Base-by-base conservation (phyloP, 164 flowering plant genomes). In the Malania oleifera region DNA sequence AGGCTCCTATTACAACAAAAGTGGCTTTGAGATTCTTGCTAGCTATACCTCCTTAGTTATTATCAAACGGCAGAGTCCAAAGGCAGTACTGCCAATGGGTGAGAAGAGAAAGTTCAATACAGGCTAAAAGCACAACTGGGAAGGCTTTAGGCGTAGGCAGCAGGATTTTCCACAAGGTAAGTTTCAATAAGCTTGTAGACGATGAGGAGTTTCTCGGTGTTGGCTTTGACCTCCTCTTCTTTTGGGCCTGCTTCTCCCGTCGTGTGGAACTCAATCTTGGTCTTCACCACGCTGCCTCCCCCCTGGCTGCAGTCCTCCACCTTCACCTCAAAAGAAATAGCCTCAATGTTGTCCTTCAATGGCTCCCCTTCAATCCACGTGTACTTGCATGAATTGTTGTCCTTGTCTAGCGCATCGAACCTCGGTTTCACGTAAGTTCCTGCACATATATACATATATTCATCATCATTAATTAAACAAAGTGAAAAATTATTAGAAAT, bases 81-180 rank as follows among this genome's bases (percentile, higher is more conserved):
- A n/a, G n/a, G n/a, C n/a, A n/a, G n/a, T n/a, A n/a, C n/a, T n/a
- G n/a, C n/a, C n/a, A n/a, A n/a, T n/a, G n/a, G n/a, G n/a, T n/a
- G n/a, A n/a, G n/a, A n/a, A n/a, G n/a, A n/a, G n/a, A n/a, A n/a
- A n/a, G n/a, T n/a, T n/a, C n/a, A n/a, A n/a, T n/a, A n/a, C n/a
- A n/a, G n/a, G n/a, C n/a, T n/a, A n/a, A n/a, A n/a, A n/a, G n/a
- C n/a, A n/a, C n/a, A n/a, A n/a, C n/a, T n/a, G n/a, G n/a, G n/a
- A n/a, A n/a, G n/a, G n/a, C n/a, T n/a, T n/a, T 34, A 60, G 15
- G 46, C 47, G 27, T 60, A 60, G 26, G 39, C 64, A 50, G 24
- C 24, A 3, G 64, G 64, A 27, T 51, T 52, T 7, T 28, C 64
- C 25, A 60, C 7, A 18, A 60, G 64, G 43, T 38, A 60, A 6